Base-by-base conservation (phyloP, 371 early-diverging fungal species). In the Cladochytrium tenue region DNA sequence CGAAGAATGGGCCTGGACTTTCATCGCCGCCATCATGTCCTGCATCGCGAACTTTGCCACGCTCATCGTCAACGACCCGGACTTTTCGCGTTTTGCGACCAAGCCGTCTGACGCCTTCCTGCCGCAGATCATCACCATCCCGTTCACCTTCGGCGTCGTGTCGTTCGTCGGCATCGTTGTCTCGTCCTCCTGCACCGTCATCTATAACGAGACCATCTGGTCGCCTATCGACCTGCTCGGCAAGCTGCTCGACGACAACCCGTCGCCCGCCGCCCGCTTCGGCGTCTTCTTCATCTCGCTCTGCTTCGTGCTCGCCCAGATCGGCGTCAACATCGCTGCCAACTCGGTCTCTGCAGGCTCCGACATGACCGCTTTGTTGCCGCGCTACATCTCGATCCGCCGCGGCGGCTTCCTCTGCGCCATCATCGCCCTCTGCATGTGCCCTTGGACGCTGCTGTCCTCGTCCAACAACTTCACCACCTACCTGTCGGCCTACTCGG, bases 371-470 rank as follows among this genome's bases (percentile, higher is more conserved):
- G 72, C 71, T 13, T 68, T 71, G 4, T 35, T 71, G 7, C 72
- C 72, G 17, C 55, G 63, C 2, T 71, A 58, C 58, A 67, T 71
- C 59, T 60, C 53, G 32, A 71, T 71, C 35, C 72, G 72, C 26
- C 71, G 71, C 30, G 72, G 72, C 33, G 63, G 64, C 23, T 70
- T 64, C 52, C 57, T 71, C 32, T 71, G 72, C 56, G 72, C 72
- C n/a, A 30, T 63, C 0, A 26, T 71, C 27, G 71, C 64, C 53
- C 50, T 71, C 31, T 50, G 58, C 59, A 70, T 71, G 32, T 31
- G 33, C 20, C 72, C 72, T 1, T 71, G 72, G 72, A 51, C 58
- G 32, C 65, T 71, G 23, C 53, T 71, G 59, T 28, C 56, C 23
- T 55, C 43, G 1, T 50, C 65, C 35, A 53, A 60, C n/a, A 58